Evolutionary conservation across 805 yeast genomes (phyloP), one percentile per base, ranked within the genome.

Genomic region (Lipomyces yamadae): DNA sequence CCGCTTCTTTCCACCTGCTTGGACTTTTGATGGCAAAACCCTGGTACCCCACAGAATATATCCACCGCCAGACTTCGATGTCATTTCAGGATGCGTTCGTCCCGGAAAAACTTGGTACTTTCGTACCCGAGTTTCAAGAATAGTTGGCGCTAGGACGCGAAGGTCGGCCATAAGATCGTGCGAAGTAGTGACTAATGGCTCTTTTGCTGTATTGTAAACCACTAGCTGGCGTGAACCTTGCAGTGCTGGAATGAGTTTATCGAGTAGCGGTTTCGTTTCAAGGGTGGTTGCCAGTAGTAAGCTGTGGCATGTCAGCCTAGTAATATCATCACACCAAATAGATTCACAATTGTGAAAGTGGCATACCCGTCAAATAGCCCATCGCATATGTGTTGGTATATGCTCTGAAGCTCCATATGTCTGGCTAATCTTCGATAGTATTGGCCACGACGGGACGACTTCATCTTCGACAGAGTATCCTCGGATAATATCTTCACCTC

Each of bases 71-170:
- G 97, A 92, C 73, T 91, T 84, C 83, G 89, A 87, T 0, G 98
- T 91, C 99, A 95, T 95, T 67, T 88, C 75, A 0, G 99, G 99
- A 77, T 95, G 99, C 74, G 94, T 81, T 75, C 96, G 87, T 6
- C 98, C 99, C 24, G 96, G 91, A 35, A 94, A 86, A 2, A 98
- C 92, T 80, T 95, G 99, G 76, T 89, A 93, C 60, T 88, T 88
- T 70, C 98, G 85, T 11, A 90, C 95, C 69, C 91, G 83, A 0
- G 96, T 86, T 77, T 93, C 97, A 69, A 85, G 82, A 30, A 94
- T 86, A 15, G 91, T 85, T 4, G 98, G 96, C 0, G 95, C 94
- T 72, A 95, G 80, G 8, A 91, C 85, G 57, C 92, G 82, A 67
- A 86, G 82, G 73, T 93, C 96, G 11, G 68, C 64, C 63, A 85